A percentile compares a stretch with the other conserved stretches of the same genome.
Evolutionary conservation across 371 early-diverging fungal species (phyloP).

Genomic region (Mortierella sp.): DNA sequence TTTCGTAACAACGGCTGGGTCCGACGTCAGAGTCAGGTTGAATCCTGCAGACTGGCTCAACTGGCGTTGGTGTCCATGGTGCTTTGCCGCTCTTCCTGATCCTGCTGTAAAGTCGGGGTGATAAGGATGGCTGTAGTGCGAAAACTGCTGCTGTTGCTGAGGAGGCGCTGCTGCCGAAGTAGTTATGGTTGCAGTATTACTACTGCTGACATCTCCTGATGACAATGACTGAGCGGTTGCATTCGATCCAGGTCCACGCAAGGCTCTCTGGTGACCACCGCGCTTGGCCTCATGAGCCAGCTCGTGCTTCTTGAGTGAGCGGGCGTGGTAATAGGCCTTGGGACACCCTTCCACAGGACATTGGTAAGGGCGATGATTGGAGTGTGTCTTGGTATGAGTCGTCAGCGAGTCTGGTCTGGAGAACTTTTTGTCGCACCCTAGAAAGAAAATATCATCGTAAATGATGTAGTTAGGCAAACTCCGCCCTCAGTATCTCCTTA

Average conservation of each 20-base stretch:
- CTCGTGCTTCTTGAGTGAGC: conserved; percentile 81
- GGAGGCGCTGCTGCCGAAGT: not conserved
- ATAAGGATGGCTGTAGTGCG: conserved; percentile 30
- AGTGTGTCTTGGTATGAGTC: conserved; percentile 90
- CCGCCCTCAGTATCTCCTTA: no score
- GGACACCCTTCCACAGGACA: conserved; percentile 71
- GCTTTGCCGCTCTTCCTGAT: conserved; percentile 27
- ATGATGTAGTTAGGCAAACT: not conserved
- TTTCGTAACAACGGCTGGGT: conserved; percentile 15
- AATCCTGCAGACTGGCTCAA: conserved; percentile 32
- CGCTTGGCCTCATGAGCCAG: conserved; percentile 61
- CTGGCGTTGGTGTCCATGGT: conserved; percentile 43
- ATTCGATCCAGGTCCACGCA: conserved; percentile 28
- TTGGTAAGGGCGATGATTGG: conserved; percentile 73
- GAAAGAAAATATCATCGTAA: conserved; percentile 36
- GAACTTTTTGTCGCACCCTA: conserved; percentile 84
- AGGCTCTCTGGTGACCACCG: conserved; percentile 7
- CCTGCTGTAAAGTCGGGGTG: conserved; percentile 30
- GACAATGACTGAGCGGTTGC: not conserved
- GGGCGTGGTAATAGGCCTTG: conserved; percentile 83
- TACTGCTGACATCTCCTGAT: not conserved
- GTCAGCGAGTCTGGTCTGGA: conserved; percentile 89
- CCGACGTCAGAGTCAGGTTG: conserved; percentile 15
- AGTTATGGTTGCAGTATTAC: not conserved
- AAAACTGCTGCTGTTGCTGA: conserved; percentile 24